phyloP scores from a whole-genome alignment of 179 eudicot genomes.

The Corrigiola litoralis region DNA sequence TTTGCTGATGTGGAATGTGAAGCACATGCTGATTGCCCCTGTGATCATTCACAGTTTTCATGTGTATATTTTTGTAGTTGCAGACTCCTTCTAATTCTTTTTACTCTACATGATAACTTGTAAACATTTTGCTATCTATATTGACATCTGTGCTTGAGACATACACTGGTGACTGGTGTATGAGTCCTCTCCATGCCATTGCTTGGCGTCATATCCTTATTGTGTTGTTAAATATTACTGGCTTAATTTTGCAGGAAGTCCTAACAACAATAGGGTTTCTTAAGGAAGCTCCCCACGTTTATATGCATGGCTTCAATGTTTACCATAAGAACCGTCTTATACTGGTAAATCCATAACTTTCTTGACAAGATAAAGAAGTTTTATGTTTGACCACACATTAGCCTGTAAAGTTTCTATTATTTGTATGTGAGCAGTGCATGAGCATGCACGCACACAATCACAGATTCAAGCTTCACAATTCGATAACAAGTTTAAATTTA shows the following conservation, averaged over 20 bases:
- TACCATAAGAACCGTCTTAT: conserved; percentile 94
- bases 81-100: not conserved
- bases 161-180: not conserved
- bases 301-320: conserved; percentile 88
- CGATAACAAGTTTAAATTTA: no score
- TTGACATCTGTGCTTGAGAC: not conserved
- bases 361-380: not conserved
- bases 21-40: not conserved
- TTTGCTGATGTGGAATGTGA: not conserved
- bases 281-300: conserved; percentile 88
- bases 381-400: not conserved
- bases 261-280: conserved; percentile 86
- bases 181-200: not conserved
- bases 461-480: no score
- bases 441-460: no score
- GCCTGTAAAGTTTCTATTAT: conserved; percentile 7
- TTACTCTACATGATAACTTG: not conserved
- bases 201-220: not conserved
- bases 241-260: conserved; percentile 48
- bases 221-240: conserved; percentile 6
- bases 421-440: not conserved
- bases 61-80: not conserved
- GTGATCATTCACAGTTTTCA: not conserved
- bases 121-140: not conserved
- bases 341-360: conserved; percentile 47